A percentile compares a stretch with the other conserved stretches of the same genome.
These are phyloP conservation scores for Termitomyces bulborhizus DNA, from an alignment of 768 basidiomycete genomes.

Conservation along the genomic window DNA sequence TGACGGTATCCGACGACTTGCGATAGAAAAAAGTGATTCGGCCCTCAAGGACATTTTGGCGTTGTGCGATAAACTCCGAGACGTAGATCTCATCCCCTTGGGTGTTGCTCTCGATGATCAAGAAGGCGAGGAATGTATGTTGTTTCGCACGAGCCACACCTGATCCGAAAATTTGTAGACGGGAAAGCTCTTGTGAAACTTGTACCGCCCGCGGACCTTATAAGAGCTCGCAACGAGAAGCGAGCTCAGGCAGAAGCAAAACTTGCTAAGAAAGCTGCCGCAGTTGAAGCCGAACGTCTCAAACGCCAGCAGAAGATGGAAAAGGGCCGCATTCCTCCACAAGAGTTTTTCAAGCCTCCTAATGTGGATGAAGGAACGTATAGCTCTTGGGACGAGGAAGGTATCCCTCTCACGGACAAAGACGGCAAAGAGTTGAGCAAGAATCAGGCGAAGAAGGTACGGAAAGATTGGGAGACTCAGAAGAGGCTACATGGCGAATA, in stretches of 20 bases:
- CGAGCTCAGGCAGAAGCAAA: slow-evolving; percentile 69
- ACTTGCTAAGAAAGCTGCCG: slow-evolving; percentile 70
- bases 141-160: background rate
- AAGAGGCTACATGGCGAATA: slow-evolving; percentile 78
- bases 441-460: slow-evolving; percentile 66
- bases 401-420: slow-evolving; percentile 79
- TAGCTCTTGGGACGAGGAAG: slow-evolving; percentile 77
- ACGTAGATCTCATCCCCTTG: slow-evolving; percentile 84
- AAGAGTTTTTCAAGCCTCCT: slow-evolving; percentile 81
- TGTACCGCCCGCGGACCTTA: slow-evolving; percentile 73
- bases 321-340: slow-evolving; percentile 70
- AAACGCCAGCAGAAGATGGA: slow-evolving; percentile 78
- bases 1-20: slow-evolving; percentile 78
- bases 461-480: slow-evolving; percentile 70
- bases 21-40: slow-evolving; percentile 62
- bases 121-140: slow-evolving; percentile 52
- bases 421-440: slow-evolving; percentile 85
- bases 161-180: slow-evolving; percentile 39
- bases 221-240: slow-evolving; percentile 87
- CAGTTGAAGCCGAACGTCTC: slow-evolving; percentile 55
- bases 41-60: slow-evolving; percentile 76
- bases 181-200: slow-evolving; percentile 95
- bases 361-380: slow-evolving; percentile 69
- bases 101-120: slow-evolving; percentile 97
- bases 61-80: slow-evolving; percentile 85